Evolutionary conservation across 768 basidiomycete genomes (phyloP).

Genomic region (Calocybe indica): DNA sequence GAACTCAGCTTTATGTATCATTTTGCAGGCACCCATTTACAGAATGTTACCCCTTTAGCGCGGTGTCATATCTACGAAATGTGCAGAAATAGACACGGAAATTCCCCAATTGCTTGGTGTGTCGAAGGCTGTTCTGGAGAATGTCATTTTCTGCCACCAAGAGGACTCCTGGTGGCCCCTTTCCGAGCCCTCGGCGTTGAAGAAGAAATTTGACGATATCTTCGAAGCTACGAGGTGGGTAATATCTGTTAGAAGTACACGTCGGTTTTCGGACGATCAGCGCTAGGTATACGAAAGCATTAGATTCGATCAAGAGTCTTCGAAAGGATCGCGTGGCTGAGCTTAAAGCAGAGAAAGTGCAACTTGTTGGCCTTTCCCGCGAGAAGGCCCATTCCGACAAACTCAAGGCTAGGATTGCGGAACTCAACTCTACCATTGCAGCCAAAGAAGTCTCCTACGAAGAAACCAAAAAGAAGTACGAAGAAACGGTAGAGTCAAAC

Average conservation of each 20-base stretch:
- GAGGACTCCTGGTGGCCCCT: constrained; percentile 99
- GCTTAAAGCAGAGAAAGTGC: constrained; percentile 89
- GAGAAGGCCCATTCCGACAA: constrained; percentile 89
- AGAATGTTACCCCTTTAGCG: constrained; percentile 40
- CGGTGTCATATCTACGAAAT: constrained; percentile 91
- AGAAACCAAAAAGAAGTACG: constrained; percentile 58
- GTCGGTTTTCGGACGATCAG: too few relatives aligned
- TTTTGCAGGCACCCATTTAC: background rate
- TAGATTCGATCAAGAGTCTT: constrained; percentile 85
- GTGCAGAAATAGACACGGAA: constrained; percentile 93
- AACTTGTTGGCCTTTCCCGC: constrained; percentile 64
- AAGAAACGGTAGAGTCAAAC: constrained; percentile 63
- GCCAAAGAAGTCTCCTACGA: constrained; percentile 73
- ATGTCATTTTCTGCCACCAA: constrained; percentile 99
- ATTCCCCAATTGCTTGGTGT: constrained; percentile 93
- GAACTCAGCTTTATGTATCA: constrained; percentile 12
- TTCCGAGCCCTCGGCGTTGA: constrained; percentile 81
- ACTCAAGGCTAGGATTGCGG: constrained; percentile 59
- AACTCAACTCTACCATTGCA: constrained; percentile 55
- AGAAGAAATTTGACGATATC: constrained; percentile 99
- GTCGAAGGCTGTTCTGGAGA: constrained; percentile 96
- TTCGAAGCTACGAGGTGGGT: constrained; percentile 93
- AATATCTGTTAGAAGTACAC: background rate
- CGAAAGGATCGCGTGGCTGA: constrained; percentile 90
- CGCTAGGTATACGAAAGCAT: constrained; percentile 88